These are phyloP conservation scores for Fusarium anguioides DNA, from an alignment of 2,329 filamentous ascomycete genomes.

Conservation along the genomic window DNA sequence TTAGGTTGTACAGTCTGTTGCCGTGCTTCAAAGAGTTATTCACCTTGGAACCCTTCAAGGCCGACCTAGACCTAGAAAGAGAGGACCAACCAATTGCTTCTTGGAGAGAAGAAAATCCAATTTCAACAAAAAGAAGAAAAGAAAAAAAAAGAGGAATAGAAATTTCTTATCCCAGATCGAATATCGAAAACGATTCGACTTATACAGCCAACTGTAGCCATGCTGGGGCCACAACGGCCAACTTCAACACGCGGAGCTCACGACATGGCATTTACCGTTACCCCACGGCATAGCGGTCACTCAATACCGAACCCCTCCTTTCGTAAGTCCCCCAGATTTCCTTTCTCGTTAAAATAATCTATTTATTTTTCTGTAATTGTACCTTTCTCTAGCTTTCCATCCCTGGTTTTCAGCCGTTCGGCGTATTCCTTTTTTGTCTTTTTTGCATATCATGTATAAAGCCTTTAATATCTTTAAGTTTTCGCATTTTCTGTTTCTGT, in stretches of 20 bases:
- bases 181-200: neutral
- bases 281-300: conserved; percentile 30
- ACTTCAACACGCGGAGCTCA: conserved; percentile 34
- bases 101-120: neutral
- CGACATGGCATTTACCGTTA: conserved; percentile 25
- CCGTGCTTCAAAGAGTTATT: neutral
- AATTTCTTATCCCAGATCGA: neutral
- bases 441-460: neutral
- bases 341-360: neutral
- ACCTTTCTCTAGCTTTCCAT: neutral
- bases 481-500: neutral
- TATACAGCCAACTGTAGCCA: conserved; percentile 15
- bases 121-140: neutral
- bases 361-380: conserved; percentile 1
- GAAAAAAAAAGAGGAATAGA: neutral
- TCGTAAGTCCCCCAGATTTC: conserved; percentile 55
- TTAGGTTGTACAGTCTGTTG: neutral
- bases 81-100: neutral
- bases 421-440: conserved; percentile 14
- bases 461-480: neutral
- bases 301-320: conserved; percentile 62
- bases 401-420: conserved; percentile 13
- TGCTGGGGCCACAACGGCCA: conserved; percentile 37
- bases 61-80: neutral
- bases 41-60: neutral